Percentiles rank a stretch among this genome's conserved stretches.
phyloP scores from a whole-genome alignment of 2,329 filamentous ascomycete species.

The Aureobasidium sp. region DNA sequence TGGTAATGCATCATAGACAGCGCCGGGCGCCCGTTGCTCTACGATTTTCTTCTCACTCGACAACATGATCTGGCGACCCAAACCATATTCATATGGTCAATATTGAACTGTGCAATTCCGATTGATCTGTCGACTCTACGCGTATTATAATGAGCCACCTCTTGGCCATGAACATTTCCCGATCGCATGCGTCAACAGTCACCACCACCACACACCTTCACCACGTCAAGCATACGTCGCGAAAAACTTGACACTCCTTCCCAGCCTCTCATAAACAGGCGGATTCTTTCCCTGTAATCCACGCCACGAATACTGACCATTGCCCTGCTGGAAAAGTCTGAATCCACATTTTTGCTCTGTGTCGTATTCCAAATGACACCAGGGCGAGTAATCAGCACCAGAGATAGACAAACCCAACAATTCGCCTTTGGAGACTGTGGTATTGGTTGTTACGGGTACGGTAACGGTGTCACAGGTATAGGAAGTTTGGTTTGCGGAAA shows the following conservation, averaged over 20 bases:
- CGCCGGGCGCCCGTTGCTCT: too few relatives aligned
- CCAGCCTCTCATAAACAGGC: constrained; percentile 17
- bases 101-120: too few relatives aligned
- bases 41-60: too few relatives aligned
- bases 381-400: constrained; percentile 17
- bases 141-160: too few relatives aligned
- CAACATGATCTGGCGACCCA: too few relatives aligned
- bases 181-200: background rate
- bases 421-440: constrained; percentile 17
- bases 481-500: constrained; percentile 15
- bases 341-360: background rate
- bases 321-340: constrained; percentile 17
- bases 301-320: constrained; percentile 18
- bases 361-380: constrained; percentile 19
- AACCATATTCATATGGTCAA: too few relatives aligned
- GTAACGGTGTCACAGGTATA: constrained; percentile 17
- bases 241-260: constrained; percentile 19
- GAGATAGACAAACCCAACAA: constrained; percentile 16
- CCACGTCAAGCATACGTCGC: constrained; percentile 15
- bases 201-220: too few relatives aligned
- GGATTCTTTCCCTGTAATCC: constrained; percentile 15
- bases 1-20: background rate
- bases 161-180: too few relatives aligned
- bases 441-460: constrained; percentile 17
- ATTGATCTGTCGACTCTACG: too few relatives aligned